A percentile compares a stretch with the other conserved stretches of the same genome.
Evolutionary conservation across 345 rosid genomes (phyloP).

Genomic region (Syzygium jambos): DNA sequence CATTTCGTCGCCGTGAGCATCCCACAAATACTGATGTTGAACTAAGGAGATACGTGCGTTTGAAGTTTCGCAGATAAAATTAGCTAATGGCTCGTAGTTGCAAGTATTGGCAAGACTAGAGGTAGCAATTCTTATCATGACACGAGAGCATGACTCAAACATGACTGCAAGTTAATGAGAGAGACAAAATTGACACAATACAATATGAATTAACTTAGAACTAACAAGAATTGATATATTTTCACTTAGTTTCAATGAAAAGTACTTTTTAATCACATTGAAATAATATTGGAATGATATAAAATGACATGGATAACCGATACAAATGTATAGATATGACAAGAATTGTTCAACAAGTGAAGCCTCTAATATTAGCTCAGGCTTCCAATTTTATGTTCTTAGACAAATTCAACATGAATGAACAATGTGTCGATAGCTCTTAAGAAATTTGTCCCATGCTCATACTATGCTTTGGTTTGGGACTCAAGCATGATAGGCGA

Average conservation of each 20-base stretch:
- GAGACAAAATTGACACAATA: neutral
- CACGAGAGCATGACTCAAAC: neutral
- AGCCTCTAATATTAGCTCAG: neutral
- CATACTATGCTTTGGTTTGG: neutral
- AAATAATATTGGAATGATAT: neutral
- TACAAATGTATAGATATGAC: neutral
- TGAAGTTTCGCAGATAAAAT: neutral
- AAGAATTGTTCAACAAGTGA: neutral
- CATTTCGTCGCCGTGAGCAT: neutral
- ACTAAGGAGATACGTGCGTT: neutral
- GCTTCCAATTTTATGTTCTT: neutral
- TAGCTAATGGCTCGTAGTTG: too few species aligned
- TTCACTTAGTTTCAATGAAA: neutral
- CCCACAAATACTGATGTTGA: neutral
- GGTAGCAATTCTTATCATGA: neutral
- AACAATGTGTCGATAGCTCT: neutral
- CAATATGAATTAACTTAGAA: neutral
- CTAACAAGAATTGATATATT: neutral
- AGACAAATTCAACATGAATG: neutral
- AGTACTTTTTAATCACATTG: neutral
- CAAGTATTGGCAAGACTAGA: neutral
- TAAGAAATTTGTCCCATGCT: neutral
- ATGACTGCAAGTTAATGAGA: neutral
- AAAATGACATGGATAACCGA: neutral
- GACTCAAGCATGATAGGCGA: neutral